Evolutionary conservation across 1,284 basidiomycete species (phyloP).

Genomic region (Phlebopus sp.): DNA sequence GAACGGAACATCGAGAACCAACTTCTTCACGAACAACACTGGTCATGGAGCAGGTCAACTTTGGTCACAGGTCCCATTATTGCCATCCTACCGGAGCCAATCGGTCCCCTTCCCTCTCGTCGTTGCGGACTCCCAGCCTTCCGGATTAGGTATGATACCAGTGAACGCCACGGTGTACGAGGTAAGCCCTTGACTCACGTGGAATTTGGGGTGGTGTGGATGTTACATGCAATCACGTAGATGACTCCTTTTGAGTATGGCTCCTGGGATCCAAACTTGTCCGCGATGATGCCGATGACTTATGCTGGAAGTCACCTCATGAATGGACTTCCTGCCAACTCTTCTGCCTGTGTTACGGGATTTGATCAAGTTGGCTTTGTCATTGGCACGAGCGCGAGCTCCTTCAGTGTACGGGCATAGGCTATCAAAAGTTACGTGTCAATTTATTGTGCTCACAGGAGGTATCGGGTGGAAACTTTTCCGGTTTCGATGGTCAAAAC

Average conservation of each 20-base stretch:
- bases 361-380: conserved; percentile 68
- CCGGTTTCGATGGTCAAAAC: conserved; percentile 38
- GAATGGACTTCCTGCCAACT: conserved; percentile 48
- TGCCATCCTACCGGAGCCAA: conserved; percentile 45
- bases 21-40: conserved; percentile 58
- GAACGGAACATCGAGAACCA: conserved; percentile 53
- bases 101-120: conserved; percentile 57
- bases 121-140: conserved; percentile 51
- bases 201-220: conserved; percentile 1
- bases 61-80: conserved; percentile 54
- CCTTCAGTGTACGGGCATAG: conserved; percentile 53
- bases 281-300: conserved; percentile 56
- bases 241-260: conserved; percentile 65
- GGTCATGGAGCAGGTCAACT: conserved; percentile 65
- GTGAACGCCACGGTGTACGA: conserved; percentile 59
- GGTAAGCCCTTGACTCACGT: conserved; percentile 31
- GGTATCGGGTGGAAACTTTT: conserved; percentile 43
- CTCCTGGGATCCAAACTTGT: conserved; percentile 64
- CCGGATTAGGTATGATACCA: conserved; percentile 41
- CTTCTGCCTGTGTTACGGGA: conserved; percentile 55
- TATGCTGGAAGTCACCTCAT: conserved; percentile 58
- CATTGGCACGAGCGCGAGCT: conserved; percentile 62
- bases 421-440: neutral
- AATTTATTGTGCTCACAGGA: conserved; percentile 33
- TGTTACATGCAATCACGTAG: conserved; percentile 27